phyloP scores from a whole-genome alignment of 495 filamentous ascomycete species.

The Hypoxylon trugodes region DNA sequence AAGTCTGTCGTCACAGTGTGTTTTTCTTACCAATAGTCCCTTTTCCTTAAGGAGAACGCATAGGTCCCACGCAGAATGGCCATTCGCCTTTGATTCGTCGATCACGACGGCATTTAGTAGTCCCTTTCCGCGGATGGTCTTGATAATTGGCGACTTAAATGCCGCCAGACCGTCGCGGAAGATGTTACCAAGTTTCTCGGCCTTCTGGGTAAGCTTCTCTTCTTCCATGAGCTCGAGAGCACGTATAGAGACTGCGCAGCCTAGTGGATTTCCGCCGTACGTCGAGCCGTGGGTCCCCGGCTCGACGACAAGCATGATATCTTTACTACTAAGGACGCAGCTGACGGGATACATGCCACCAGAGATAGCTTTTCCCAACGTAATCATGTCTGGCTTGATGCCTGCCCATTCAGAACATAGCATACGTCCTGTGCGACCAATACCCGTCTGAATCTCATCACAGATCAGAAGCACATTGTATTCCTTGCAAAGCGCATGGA shows the following conservation, averaged over 20 bases:
- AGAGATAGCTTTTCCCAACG: conserved; percentile 96
- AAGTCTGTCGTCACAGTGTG: neutral
- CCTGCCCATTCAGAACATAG: conserved; percentile 94
- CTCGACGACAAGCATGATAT: conserved; percentile 97
- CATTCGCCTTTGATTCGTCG: conserved; percentile 85
- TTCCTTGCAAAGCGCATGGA: conserved; percentile 87
- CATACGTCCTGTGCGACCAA: conserved; percentile 92
- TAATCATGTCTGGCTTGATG: conserved; percentile 93
- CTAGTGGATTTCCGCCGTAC: conserved; percentile 97
- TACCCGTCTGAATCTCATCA: conserved; percentile 98
- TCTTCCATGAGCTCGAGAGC: conserved; percentile 95
- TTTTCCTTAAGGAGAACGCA: conserved; percentile 96
- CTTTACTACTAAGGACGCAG: conserved; percentile 85
- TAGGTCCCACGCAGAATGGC: conserved; percentile 94
- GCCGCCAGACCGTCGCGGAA: conserved; percentile 79
- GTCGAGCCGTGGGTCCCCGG: conserved; percentile 96
- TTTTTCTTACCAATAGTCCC: conserved; percentile 86
- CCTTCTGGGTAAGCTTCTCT: conserved; percentile 83
- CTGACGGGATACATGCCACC: conserved; percentile 99
- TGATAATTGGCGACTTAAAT: conserved; percentile 81
- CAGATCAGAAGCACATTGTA: conserved; percentile 95
- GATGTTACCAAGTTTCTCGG: conserved; percentile 80
- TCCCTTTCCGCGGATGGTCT: conserved; percentile 88
- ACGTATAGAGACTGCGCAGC: conserved; percentile 93
- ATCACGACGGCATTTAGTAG: conserved; percentile 97